Evolutionary conservation across 2,329 filamentous ascomycete species (phyloP).

Genomic region (Beauveria pseudobassiana): DNA sequence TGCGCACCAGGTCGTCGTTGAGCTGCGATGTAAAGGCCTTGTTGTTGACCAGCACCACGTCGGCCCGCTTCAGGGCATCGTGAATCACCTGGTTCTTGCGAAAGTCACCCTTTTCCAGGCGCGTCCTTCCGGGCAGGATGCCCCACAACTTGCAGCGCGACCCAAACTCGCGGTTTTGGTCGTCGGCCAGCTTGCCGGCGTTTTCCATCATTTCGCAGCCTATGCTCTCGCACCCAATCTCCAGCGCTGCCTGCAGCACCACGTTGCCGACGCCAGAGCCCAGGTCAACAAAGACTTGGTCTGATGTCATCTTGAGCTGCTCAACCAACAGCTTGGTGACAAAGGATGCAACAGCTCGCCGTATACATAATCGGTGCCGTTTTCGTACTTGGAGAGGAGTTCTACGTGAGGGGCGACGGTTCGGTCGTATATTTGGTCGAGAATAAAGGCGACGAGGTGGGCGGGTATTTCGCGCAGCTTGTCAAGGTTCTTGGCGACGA

Average conservation of each 20-base stretch:
- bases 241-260: constrained; percentile 84
- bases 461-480: constrained; percentile 61
- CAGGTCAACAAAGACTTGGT: constrained; percentile 86
- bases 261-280: constrained; percentile 96
- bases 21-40: constrained; percentile 86
- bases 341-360: constrained; percentile 83
- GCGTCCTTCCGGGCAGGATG: constrained; percentile 68
- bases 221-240: constrained; percentile 91
- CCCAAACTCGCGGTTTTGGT: constrained; percentile 75
- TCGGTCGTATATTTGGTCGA: constrained; percentile 82
- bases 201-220: constrained; percentile 96
- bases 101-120: constrained; percentile 78
- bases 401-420: constrained; percentile 88
- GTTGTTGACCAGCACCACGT: constrained; percentile 97
- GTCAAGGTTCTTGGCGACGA: constrained; percentile 65
- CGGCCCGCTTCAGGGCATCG: constrained; percentile 69
- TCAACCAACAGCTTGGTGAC: constrained; percentile 72
- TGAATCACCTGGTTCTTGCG: constrained; percentile 64
- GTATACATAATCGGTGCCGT: constrained; percentile 89
- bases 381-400: constrained; percentile 74
- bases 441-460: constrained; percentile 69
- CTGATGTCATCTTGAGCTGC: constrained; percentile 68
- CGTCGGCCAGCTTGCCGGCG: constrained; percentile 71
- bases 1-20: constrained; percentile 76
- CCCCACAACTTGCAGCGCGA: constrained; percentile 89